A percentile compares a stretch with the other conserved stretches of the same genome.
Conservation (phyloP, 2,329 filamentous ascomycete species). For the Pseudopithomyces chartarum region DNA sequence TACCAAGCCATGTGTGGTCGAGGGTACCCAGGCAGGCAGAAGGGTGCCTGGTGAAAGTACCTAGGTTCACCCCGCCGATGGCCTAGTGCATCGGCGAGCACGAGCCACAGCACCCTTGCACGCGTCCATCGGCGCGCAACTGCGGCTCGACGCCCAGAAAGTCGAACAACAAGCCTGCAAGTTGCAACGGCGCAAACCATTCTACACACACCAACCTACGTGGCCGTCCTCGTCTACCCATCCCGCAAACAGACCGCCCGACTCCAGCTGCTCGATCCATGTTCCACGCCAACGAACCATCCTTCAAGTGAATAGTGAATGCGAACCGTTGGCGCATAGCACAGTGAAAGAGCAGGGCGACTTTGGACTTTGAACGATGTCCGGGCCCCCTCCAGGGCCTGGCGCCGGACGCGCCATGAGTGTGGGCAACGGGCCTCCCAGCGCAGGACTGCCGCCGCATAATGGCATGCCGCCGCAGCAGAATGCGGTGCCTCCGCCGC, state of each 20-base stretch:
- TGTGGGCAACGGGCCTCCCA: slow-evolving; percentile 50
- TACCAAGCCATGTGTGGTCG: too few species aligned
- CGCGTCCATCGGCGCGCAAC: too few species aligned
- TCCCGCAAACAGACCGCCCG: neutral
- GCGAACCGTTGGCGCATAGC: neutral
- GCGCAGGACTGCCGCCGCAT: slow-evolving; percentile 44
- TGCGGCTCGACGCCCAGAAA: too few species aligned
- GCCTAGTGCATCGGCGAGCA: too few species aligned
- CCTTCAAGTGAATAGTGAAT: slow-evolving; percentile 30
- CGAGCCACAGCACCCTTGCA: too few species aligned
- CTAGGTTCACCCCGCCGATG: too few species aligned
- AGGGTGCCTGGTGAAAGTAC: too few species aligned
- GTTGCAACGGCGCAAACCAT: too few species aligned
- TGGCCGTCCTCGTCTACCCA: too few species aligned
- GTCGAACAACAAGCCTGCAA: too few species aligned
- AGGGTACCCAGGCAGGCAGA: too few species aligned
- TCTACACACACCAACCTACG: too few species aligned
- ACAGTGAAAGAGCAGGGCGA: slow-evolving; percentile 6
- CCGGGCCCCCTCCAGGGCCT: slow-evolving; percentile 42
- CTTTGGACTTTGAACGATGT: slow-evolving; percentile 39
- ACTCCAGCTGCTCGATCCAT: slow-evolving; percentile 9
- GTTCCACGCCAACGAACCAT: slow-evolving; percentile 24
- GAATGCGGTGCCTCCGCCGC: slow-evolving; percentile 53
- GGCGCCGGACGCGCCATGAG: slow-evolving; percentile 45
- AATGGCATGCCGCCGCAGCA: slow-evolving; percentile 56